Evolutionary conservation across 2,329 filamentous ascomycete species (phyloP).

Genomic region (Stenocarpella maydis): DNA sequence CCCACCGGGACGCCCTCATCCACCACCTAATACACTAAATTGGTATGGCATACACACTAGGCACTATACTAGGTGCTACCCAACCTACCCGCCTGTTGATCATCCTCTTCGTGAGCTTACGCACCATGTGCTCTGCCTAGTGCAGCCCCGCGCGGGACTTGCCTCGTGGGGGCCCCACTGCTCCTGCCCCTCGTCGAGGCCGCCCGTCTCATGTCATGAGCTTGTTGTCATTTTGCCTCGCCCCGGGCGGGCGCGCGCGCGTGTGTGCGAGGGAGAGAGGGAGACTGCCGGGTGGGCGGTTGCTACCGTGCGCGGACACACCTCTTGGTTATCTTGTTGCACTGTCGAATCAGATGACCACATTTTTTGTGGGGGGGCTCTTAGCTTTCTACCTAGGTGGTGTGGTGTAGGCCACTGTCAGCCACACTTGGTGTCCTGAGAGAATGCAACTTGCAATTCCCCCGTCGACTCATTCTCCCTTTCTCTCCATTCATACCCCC

Average conservation of each 20-base stretch:
- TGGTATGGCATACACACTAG: too few species aligned
- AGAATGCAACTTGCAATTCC: neutral
- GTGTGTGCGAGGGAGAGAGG: neutral
- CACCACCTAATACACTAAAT: too few species aligned
- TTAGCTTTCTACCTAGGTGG: too few species aligned
- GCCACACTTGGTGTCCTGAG: constrained; percentile 21
- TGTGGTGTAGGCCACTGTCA: constrained; percentile 16
- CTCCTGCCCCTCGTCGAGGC: neutral
- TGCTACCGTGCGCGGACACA: constrained; percentile 31
- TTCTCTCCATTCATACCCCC: neutral
- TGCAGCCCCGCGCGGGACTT: constrained; percentile 11
- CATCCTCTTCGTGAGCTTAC: neutral
- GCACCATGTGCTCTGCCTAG: neutral
- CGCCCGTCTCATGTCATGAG: constrained; percentile 3
- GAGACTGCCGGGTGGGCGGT: constrained; percentile 9
- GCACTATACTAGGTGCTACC: too few species aligned
- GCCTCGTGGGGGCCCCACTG: neutral
- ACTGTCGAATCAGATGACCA: constrained; percentile 34
- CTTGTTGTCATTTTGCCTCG: neutral
- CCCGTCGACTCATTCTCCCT: neutral
- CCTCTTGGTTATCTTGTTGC: constrained; percentile 1
- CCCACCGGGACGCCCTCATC: constrained; percentile 1
- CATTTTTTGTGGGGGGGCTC: constrained; percentile 26
- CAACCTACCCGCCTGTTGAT: neutral
- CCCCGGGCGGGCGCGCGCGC: neutral